Conservation (phyloP, 2,329 filamentous ascomycete species). For the Coccinonectria pachysandricola region DNA sequence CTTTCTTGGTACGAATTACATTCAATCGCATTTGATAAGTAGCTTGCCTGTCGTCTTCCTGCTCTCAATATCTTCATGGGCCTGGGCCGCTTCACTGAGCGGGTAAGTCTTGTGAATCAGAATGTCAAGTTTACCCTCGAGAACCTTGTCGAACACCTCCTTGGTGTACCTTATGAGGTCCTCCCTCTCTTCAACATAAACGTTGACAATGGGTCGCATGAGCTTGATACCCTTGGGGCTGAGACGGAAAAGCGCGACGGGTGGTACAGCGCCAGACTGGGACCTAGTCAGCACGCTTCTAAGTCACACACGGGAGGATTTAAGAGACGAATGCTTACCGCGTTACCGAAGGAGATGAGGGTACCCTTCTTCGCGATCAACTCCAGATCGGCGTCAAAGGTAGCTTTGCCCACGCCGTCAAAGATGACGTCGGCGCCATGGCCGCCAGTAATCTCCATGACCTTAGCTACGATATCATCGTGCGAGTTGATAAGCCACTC, state of each 20-base stretch:
- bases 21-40: slow-evolving; percentile 52
- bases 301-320: background rate
- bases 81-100: slow-evolving; percentile 59
- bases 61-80: slow-evolving; percentile 70
- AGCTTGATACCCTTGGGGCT: slow-evolving; percentile 67
- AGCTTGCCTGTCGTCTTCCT: slow-evolving; percentile 79
- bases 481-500: slow-evolving; percentile 61
- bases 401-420: slow-evolving; percentile 76
- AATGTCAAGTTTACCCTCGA: slow-evolving; percentile 58
- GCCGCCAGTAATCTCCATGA: slow-evolving; percentile 60
- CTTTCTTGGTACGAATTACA: too few relatives aligned
- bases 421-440: slow-evolving; percentile 69
- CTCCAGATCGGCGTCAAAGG: slow-evolving; percentile 70
- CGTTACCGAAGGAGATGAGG: slow-evolving; percentile 72
- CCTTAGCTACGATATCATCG: slow-evolving; percentile 47
- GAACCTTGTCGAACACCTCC: slow-evolving; percentile 65
- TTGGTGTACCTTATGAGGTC: slow-evolving; percentile 60
- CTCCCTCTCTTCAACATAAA: slow-evolving; percentile 58
- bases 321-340: slow-evolving; percentile 34
- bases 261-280: slow-evolving; percentile 61
- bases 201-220: slow-evolving; percentile 61
- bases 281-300: slow-evolving; percentile 4
- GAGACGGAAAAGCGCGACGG: slow-evolving; percentile 46
- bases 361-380: slow-evolving; percentile 67
- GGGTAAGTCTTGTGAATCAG: slow-evolving; percentile 69